Conservation (phyloP, 169 alveolate genomes). For the Cryptosporidium sp. region DNA sequence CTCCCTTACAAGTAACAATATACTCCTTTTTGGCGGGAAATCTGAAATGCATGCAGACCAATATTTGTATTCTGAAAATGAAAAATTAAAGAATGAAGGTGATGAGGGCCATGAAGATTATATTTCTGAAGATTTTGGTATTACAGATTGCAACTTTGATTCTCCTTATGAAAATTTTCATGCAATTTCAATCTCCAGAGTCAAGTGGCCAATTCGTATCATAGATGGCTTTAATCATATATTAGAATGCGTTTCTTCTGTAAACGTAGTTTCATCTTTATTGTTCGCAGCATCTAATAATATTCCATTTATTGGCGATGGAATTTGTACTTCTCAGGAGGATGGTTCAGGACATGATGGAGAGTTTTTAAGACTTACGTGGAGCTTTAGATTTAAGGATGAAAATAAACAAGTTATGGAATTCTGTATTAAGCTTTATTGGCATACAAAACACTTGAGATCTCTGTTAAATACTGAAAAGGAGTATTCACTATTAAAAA, state of each 20-base stretch:
- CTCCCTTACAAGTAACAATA: background rate
- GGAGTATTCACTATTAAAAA: slow-evolving; percentile 6
- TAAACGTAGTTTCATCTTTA: slow-evolving; percentile 17
- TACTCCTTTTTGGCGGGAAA: slow-evolving; percentile 3
- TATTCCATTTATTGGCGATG: background rate
- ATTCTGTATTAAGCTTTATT: slow-evolving; percentile 17
- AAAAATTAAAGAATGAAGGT: background rate
- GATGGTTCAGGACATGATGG: background rate
- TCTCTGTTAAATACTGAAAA: slow-evolving; percentile 19
- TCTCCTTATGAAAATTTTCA: background rate
- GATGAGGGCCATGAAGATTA: background rate
- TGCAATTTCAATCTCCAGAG: slow-evolving; percentile 1
- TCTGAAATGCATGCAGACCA: background rate
- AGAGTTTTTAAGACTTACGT: slow-evolving; percentile 41
- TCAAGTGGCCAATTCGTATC: slow-evolving; percentile 56
- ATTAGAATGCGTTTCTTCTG: slow-evolving; percentile 29
- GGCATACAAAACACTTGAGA: slow-evolving; percentile 48
- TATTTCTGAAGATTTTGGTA: background rate
- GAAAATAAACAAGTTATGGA: slow-evolving; percentile 6
- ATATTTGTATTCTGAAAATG: background rate
- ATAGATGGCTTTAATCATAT: slow-evolving; percentile 61
- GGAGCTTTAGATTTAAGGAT: slow-evolving; percentile 37
- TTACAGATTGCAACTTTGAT: background rate
- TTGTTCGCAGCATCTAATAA: slow-evolving; percentile 12
- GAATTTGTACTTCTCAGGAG: background rate